Evolutionary conservation across 192 early-diverging fungal species (phyloP).

Genomic region (Umbelopsis vinacea): DNA sequence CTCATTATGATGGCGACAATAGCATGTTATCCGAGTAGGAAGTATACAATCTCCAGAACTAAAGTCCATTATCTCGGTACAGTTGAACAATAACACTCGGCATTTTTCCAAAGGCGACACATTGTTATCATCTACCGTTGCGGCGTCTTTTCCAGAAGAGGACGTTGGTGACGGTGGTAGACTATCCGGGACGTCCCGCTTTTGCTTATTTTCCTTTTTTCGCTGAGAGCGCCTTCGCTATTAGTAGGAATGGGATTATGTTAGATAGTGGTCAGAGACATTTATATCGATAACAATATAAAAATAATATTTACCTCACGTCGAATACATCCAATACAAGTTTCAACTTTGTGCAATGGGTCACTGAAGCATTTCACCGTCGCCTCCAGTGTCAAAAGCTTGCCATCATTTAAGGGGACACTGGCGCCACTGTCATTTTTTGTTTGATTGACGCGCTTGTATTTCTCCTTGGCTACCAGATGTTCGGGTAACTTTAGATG

Average conservation of each 20-base stretch:
- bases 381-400: constrained; percentile 77
- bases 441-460: constrained; percentile 41
- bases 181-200: constrained; percentile 23
- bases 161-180: constrained; percentile 21
- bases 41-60: constrained; percentile 85
- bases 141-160: constrained; percentile 30
- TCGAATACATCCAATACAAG: constrained; percentile 83
- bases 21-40: constrained; percentile 94
- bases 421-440: constrained; percentile 36
- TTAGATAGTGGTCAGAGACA: background rate
- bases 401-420: constrained; percentile 48
- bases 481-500: constrained; percentile 85
- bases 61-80: constrained; percentile 84
- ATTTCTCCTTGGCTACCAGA: constrained; percentile 81
- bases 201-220: constrained; percentile 57
- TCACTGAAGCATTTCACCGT: constrained; percentile 87
- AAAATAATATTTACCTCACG: constrained; percentile 69
- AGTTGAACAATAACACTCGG: constrained; percentile 89
- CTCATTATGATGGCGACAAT: constrained; percentile 94
- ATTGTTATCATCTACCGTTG: constrained; percentile 59
- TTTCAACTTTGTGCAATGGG: constrained; percentile 71
- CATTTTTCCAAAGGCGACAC: constrained; percentile 66
- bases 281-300: background rate
- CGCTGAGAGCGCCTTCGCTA: constrained; percentile 71
- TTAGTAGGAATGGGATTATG: background rate